A percentile compares a stretch with the other conserved stretches of the same genome.
Conservation (phyloP, 148 eudicot genomes). For the Camellia granthamiana region DNA sequence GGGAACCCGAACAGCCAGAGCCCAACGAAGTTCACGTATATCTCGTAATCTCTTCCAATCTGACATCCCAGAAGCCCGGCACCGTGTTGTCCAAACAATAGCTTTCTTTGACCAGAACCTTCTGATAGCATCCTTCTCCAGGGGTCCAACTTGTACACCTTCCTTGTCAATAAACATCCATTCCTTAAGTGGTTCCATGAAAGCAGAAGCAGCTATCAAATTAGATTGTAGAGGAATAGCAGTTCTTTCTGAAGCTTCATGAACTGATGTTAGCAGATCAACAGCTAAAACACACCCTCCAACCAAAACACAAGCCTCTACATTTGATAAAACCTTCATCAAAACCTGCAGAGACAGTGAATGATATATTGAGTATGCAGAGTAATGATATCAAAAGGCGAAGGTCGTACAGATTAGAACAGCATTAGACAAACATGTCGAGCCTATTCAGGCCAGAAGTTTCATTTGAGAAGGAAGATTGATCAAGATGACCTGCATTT, state of each 20-base stretch:
- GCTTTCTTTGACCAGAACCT: slow-evolving; percentile 82
- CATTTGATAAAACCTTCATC: slow-evolving; percentile 84
- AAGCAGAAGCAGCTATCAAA: slow-evolving; percentile 95
- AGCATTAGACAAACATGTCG: neutral
- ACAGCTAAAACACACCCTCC: slow-evolving; percentile 98
- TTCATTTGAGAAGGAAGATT: neutral
- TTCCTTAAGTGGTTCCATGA: slow-evolving; percentile 97
- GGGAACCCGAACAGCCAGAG: slow-evolving; percentile 84
- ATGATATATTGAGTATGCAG: neutral
- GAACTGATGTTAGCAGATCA: slow-evolving; percentile 83
- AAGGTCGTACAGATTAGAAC: neutral
- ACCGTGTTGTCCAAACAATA: slow-evolving; percentile 92
- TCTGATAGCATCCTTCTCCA: slow-evolving; percentile 97
- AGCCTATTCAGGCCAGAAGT: neutral
- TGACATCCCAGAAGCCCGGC: slow-evolving; percentile 85
- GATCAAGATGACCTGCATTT: neutral
- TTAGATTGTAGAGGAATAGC: slow-evolving; percentile 95
- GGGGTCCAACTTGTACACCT: slow-evolving; percentile 84
- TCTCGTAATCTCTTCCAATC: slow-evolving; percentile 95
- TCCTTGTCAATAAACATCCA: slow-evolving; percentile 86
- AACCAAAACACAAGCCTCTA: slow-evolving; percentile 93
- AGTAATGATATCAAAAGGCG: neutral
- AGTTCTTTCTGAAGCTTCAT: slow-evolving; percentile 98
- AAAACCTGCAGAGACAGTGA: slow-evolving; percentile 57
- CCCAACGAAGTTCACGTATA: slow-evolving; percentile 98